phyloP scores from a whole-genome alignment of 306 rosid genomes.

The Acacia acuminata region DNA sequence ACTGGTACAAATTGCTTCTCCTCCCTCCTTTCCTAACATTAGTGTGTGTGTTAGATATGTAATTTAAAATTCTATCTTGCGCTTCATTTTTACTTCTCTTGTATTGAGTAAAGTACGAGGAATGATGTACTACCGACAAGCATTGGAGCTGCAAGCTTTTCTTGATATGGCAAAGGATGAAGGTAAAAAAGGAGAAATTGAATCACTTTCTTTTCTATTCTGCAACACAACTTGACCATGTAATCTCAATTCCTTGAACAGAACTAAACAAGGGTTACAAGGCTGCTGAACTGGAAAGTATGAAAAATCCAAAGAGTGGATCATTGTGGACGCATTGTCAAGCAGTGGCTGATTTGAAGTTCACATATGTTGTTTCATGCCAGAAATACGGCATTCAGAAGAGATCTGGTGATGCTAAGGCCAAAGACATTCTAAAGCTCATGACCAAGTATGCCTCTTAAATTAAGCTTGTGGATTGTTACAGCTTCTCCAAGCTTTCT shows the following conservation, averaged over 20 bases:
- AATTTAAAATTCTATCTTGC: conserved; percentile 32
- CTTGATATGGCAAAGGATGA: conserved; percentile 88
- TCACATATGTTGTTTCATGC: conserved; percentile 90
- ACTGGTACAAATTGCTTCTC: conserved; percentile 61
- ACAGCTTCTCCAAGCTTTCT: conserved; percentile 16
- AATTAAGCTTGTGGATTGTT: conserved; percentile 20
- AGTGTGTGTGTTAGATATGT: neutral
- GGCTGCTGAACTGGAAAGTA: conserved; percentile 76
- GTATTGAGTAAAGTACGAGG: conserved; percentile 69
- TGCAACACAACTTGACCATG: conserved; percentile 12
- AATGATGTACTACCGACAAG: conserved; percentile 97
- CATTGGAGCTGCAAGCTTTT: conserved; percentile 96
- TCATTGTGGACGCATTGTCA: conserved; percentile 81
- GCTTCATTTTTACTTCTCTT: conserved; percentile 28
- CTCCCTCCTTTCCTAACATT: neutral
- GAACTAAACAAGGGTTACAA: conserved; percentile 87
- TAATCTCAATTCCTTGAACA: conserved; percentile 39
- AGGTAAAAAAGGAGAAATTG: conserved; percentile 44
- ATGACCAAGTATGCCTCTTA: conserved; percentile 67
- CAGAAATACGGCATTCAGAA: conserved; percentile 87
- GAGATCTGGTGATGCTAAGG: conserved; percentile 74
- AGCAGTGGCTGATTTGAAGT: conserved; percentile 87
- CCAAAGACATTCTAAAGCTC: conserved; percentile 88
- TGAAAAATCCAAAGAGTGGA: conserved; percentile 52
- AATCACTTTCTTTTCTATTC: conserved; percentile 15